A percentile compares a stretch with the other conserved stretches of the same genome.
phyloP scores from a whole-genome alignment of 1,284 basidiomycete genomes.

The Cystobasidium pallidum region DNA sequence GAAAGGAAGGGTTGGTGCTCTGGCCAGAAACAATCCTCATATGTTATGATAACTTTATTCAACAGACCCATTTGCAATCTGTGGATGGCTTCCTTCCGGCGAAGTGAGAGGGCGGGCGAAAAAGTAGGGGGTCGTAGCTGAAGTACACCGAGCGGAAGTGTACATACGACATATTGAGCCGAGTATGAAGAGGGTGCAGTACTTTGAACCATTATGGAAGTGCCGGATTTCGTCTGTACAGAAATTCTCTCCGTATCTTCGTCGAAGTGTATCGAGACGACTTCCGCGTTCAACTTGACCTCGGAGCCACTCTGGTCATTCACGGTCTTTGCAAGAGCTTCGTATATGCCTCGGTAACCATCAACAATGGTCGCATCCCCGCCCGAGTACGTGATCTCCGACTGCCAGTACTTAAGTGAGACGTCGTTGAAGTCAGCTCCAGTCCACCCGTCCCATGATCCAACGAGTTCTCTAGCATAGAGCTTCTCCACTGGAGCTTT shows the following conservation, averaged over 20 bases:
- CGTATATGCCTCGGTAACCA: conserved; percentile 40
- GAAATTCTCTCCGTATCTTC: conserved; percentile 39
- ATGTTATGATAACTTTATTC: conserved; percentile 57
- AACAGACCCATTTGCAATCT: conserved; percentile 55
- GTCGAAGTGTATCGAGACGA: conserved; percentile 48
- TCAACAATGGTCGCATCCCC: conserved; percentile 33
- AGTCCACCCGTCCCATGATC: conserved; percentile 52
- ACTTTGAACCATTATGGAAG: not conserved
- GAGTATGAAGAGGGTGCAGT: conserved; percentile 6
- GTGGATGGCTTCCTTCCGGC: conserved; percentile 54
- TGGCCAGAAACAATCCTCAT: conserved; percentile 56
- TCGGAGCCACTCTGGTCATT: conserved; percentile 25
- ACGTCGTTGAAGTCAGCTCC: conserved; percentile 54
- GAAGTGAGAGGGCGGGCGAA: conserved; percentile 54
- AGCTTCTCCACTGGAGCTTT: conserved; percentile 27
- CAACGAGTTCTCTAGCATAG: conserved; percentile 43
- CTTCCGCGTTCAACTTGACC: conserved; percentile 51
- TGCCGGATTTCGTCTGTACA: conserved; percentile 3
- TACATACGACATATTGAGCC: conserved; percentile 54
- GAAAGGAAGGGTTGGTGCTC: conserved; percentile 40
- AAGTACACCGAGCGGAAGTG: conserved; percentile 58
- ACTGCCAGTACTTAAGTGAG: conserved; percentile 53
- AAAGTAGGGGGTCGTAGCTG: conserved; percentile 53
- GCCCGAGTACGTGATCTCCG: conserved; percentile 30
- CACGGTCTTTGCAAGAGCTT: conserved; percentile 17